Evolutionary conservation across 192 early-diverging fungal species (phyloP).

Genomic region (Allomyces javanicus): DNA sequence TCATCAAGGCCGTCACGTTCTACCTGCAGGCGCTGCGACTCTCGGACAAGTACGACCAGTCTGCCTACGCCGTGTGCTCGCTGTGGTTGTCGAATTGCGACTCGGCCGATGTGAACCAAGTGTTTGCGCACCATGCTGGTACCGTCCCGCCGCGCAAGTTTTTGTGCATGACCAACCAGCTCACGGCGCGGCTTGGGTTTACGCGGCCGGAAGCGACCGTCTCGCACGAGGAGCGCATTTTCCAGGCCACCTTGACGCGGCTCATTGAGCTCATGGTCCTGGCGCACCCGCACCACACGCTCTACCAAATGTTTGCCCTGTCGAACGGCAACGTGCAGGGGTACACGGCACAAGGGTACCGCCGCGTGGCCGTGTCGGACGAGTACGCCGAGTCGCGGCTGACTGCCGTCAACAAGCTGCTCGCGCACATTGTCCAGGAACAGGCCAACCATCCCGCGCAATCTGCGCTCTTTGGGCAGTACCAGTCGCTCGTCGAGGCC

Average conservation of each 20-base stretch:
- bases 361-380: not conserved
- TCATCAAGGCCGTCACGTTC: not conserved
- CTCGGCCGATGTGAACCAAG: not conserved
- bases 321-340: not conserved
- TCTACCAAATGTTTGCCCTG: not conserved
- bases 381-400: not conserved
- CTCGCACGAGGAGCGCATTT: not conserved
- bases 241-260: not conserved
- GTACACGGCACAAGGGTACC: not conserved
- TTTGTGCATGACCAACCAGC: not conserved
- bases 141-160: not conserved
- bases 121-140: not conserved
- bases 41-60: not conserved
- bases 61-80: not conserved
- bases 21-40: not conserved
- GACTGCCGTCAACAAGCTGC: not conserved
- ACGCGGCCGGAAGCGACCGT: too few species aligned
- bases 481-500: not conserved
- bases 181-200: not conserved
- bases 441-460: not conserved
- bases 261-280: not conserved
- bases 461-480: not conserved
- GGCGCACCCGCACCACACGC: not conserved
- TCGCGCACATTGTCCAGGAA: not conserved
- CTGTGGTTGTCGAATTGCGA: not conserved